Base-by-base conservation (phyloP, 192 early-diverging fungal genomes). In the Podila epicladia region DNA sequence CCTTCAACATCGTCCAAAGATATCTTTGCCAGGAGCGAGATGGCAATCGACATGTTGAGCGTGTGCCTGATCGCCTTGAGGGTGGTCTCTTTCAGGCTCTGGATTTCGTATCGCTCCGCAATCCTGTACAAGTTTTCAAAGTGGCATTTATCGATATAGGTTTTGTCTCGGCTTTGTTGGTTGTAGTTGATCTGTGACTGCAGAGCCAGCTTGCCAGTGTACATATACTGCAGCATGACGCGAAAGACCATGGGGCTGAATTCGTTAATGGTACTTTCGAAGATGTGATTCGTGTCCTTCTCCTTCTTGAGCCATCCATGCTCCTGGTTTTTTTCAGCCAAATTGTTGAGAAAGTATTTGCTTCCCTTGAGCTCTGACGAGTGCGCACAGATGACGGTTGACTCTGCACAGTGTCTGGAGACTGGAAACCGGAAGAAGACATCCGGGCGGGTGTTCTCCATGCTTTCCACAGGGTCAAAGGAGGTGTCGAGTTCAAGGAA, bases 51-150 rank as follows among this genome's bases (percentile, higher is more conserved):
- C 75, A 79, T 68, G 65, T 68, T 58, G 29, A 79, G 28, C 0
- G 64, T 58, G 45, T 50, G 58, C 22, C 67, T 69, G 58, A 79
- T 72, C 3, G 68, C 75, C 38, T 72, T 71, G 12, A 79, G 62
- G 1, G 70, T 61, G 3, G 67, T 8, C 17, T 57, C 37, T 24
- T 61, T 72, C 35, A 79, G 41, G 3, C 12, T 33, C 20, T 45
- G 51, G 15, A 79, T 38, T 61, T 64, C 65, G n/a, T 79, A 79
- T n/a, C 70, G 58, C 33, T 72, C 69, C 3, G 75, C 38, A 19
- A 79, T 64, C 20, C 65, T 57, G 38, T 64, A 79, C 1, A 79
- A 17, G 28, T 79, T 70, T 31, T 68, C 70, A 58, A 79, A 79
- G 59, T 51, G 57, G 13, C 71, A 69, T 13, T 32, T 29, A 5